Evolutionary conservation across 305 asterid species (phyloP).

Genomic region (Fraxinus angustifolia): DNA sequence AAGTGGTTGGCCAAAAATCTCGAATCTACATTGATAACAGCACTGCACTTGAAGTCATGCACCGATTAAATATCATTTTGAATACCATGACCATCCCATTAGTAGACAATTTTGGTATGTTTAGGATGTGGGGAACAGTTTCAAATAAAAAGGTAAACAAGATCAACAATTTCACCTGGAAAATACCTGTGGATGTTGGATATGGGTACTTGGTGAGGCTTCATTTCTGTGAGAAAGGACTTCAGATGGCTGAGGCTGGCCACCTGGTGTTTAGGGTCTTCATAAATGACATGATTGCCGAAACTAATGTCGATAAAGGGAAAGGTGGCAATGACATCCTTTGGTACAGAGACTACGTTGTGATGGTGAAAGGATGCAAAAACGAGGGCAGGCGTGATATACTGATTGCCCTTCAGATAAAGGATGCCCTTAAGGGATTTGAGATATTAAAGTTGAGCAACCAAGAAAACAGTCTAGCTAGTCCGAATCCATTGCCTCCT

Average conservation of each 20-base stretch:
- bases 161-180: constrained; percentile 22
- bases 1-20: constrained; percentile 28
- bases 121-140: constrained; percentile 21
- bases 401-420: constrained; percentile 17
- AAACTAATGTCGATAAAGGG: constrained; percentile 11
- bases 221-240: constrained; percentile 33
- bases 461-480: not conserved
- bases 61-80: constrained; percentile 6
- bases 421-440: constrained; percentile 22
- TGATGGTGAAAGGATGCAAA: constrained; percentile 28
- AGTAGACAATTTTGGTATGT: constrained; percentile 7
- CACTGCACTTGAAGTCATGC: constrained; percentile 36
- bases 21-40: constrained; percentile 23
- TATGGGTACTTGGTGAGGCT: constrained; percentile 39
- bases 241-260: constrained; percentile 18
- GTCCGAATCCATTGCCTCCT: not conserved
- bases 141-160: not conserved
- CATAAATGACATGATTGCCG: constrained; percentile 26
- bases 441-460: constrained; percentile 9
- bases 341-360: constrained; percentile 26
- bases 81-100: not conserved
- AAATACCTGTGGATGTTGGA: constrained; percentile 30
- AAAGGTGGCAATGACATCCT: not conserved
- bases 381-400: constrained; percentile 24
- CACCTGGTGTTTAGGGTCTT: constrained; percentile 20